phyloP scores from a whole-genome alignment of 768 basidiomycete species.

The Trametes cubensis region DNA sequence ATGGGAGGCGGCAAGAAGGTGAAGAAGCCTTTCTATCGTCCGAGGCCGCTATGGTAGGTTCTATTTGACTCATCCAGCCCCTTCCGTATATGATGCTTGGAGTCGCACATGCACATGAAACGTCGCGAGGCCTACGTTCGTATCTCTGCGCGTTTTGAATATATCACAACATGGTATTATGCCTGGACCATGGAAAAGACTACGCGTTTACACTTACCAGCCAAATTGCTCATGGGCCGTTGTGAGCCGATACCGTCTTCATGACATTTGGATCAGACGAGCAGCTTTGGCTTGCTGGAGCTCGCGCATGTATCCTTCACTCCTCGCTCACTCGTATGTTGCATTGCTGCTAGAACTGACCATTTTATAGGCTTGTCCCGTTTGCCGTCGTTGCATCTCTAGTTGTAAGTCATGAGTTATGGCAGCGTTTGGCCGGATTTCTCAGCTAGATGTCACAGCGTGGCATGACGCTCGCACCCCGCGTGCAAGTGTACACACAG shows the following conservation, averaged over 20 bases:
- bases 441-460: slow-evolving; percentile 47
- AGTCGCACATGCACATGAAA: neutral
- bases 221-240: too few species aligned
- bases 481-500: slow-evolving; percentile 79
- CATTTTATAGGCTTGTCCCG: slow-evolving; percentile 64
- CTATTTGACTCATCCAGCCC: neutral
- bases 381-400: slow-evolving; percentile 67
- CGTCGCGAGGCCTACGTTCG: neutral
- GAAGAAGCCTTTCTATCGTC: slow-evolving; percentile 54
- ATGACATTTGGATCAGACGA: too few species aligned
- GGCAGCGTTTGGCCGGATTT: neutral
- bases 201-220: too few species aligned
- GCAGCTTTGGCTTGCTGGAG: too few species aligned
- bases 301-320: too few species aligned
- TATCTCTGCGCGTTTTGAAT: too few species aligned
- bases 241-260: too few species aligned
- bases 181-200: too few species aligned
- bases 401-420: slow-evolving; percentile 50
- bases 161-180: too few species aligned
- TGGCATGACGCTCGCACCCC: slow-evolving; percentile 76
- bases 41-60: slow-evolving; percentile 50
- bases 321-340: too few species aligned
- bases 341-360: neutral
- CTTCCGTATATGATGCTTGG: too few species aligned
- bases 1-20: slow-evolving; percentile 27